phyloP scores from a whole-genome alignment of 2,329 filamentous ascomycete genomes.

The Neocatenulostroma microsporum region DNA sequence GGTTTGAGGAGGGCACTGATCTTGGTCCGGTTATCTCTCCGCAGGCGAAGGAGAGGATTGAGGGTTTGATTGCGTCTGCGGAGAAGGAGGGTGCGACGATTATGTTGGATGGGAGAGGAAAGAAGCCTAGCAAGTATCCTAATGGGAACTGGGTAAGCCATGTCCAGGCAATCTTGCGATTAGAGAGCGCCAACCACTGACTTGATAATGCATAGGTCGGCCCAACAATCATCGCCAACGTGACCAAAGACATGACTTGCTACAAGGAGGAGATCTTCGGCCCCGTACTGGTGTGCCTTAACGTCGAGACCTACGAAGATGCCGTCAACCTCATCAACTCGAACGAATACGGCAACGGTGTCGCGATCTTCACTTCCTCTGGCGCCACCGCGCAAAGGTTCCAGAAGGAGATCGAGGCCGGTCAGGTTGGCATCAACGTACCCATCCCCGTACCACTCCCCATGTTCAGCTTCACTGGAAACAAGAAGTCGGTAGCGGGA shows the following conservation, averaged over 20 bases:
- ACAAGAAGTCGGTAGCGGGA: slow-evolving; percentile 83
- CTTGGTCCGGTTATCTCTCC: slow-evolving; percentile 75
- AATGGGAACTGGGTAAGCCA: slow-evolving; percentile 65
- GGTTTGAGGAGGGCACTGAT: slow-evolving; percentile 72
- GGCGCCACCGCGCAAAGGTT: slow-evolving; percentile 71
- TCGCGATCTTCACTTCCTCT: slow-evolving; percentile 73
- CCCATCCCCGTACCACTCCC: slow-evolving; percentile 56
- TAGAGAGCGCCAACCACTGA: neutral
- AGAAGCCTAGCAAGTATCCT: slow-evolving; percentile 68
- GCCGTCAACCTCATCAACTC: slow-evolving; percentile 74
- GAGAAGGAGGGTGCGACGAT: slow-evolving; percentile 76
- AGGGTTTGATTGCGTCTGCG: slow-evolving; percentile 65
- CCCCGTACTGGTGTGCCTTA: slow-evolving; percentile 73
- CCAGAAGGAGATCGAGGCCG: slow-evolving; percentile 73
- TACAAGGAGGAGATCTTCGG: slow-evolving; percentile 83
- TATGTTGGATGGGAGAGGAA: slow-evolving; percentile 70
- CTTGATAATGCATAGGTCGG: slow-evolving; percentile 48
- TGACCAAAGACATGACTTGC: slow-evolving; percentile 73
- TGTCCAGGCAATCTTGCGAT: neutral
- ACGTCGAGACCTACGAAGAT: slow-evolving; percentile 68
- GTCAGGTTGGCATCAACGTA: slow-evolving; percentile 80
- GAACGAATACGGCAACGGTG: slow-evolving; percentile 82
- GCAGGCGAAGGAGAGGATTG: slow-evolving; percentile 70
- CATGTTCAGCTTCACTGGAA: slow-evolving; percentile 46
- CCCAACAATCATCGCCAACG: slow-evolving; percentile 74